Conservation (phyloP, 1,284 basidiomycete genomes). For the Omphalotus olearius region DNA sequence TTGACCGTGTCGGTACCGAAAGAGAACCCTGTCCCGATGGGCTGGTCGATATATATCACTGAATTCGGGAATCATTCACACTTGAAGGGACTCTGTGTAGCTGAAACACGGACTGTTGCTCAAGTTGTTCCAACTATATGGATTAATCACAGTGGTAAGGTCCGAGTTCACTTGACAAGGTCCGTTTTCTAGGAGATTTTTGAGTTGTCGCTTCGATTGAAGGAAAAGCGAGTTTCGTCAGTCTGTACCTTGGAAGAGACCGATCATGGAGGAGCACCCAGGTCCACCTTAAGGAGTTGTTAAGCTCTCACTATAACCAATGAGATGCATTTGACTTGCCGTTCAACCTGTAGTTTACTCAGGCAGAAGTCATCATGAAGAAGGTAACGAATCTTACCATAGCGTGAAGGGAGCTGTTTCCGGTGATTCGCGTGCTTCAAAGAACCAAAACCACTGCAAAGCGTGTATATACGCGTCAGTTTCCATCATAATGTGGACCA, state of each 20-base stretch:
- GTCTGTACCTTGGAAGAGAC: conserved; percentile 51
- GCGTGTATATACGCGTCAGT: background rate
- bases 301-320: background rate
- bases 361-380: conserved; percentile 4
- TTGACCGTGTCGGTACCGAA: conserved; percentile 50
- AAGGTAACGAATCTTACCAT: conserved; percentile 37
- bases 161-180: conserved; percentile 56
- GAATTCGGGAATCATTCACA: background rate
- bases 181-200: conserved; percentile 42
- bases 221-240: background rate
- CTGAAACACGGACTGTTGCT: conserved; percentile 49
- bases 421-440: conserved; percentile 54
- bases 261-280: conserved; percentile 34
- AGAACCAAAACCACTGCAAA: conserved; percentile 68
- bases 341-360: conserved; percentile 57
- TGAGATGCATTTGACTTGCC: conserved; percentile 17
- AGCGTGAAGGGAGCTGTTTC: conserved; percentile 63
- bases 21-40: conserved; percentile 66
- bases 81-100: background rate
- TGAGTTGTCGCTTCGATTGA: background rate
- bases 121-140: conserved; percentile 65
- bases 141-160: conserved; percentile 48
- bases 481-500: background rate
- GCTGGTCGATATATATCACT: conserved; percentile 79
- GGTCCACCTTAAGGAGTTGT: background rate